Base-by-base conservation (phyloP, 441 rosid species). In the Adansonia grandidieri region DNA sequence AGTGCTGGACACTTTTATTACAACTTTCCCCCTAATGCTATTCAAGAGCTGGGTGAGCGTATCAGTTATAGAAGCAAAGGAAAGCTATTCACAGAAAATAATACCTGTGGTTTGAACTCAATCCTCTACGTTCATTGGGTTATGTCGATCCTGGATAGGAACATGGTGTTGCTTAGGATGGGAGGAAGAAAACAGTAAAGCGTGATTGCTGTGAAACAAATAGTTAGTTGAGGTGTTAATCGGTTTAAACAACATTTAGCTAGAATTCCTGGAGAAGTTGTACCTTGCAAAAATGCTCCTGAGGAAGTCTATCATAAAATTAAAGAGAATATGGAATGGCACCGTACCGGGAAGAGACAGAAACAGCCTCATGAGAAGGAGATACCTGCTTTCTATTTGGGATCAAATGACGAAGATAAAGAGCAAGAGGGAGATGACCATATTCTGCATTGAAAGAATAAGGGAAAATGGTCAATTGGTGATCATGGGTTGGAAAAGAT, bases 101-200 rank as follows among this genome's bases (percentile, higher is more conserved):
- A 81, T 73, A 83, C 81, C 79, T 68, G 83, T 63, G 80, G 77
- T 75, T 78, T 85, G 57, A 80, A 79, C 37, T 80, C 81, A 62
- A 85, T 87, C 61, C 90, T 76, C 87, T 87, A 66, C 90, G 93
- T 22, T 89, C 95, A 71, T 85, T 93, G 65, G 93, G 97, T 32
- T 92, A 89, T 71, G 89, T 88, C 81, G 99, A 93, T 79, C 99
- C 99, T 45, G 99, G 99, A 57, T 95, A 97, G 98, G 96, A 92
- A 80, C 95, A 95, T 73, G 91, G 97, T 85, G 87, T 90, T 82
- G 91, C 98, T 45, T 93, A 91, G 78, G 99, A 92, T 76, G 93
- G 83, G 64, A 93, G 84, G 91, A 92, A 95, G 85, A 95, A 95
- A 85, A 90, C 82, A 80, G 98, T 93, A 15, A 93, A 91, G 80